Conservation (phyloP, 192 early-diverging fungal species). For the Coemansia sp. region DNA sequence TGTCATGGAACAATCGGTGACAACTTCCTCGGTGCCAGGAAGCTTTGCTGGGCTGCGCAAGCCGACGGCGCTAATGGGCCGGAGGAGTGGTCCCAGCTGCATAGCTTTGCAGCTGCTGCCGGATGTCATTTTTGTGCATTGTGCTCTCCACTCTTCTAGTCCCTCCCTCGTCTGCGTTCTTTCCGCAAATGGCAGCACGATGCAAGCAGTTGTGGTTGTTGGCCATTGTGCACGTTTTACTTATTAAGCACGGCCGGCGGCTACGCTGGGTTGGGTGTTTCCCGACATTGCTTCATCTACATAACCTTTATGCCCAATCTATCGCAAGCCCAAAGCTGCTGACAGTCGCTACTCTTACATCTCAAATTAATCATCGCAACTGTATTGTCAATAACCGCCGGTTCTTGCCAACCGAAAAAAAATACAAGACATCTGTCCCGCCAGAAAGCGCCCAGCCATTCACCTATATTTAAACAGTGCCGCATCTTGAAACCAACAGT, state of each 20-base stretch:
- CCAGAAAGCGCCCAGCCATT: not conserved
- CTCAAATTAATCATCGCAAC: not conserved
- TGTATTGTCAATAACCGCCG: not conserved
- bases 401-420: not conserved
- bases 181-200: not conserved
- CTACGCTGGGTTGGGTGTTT: not conserved
- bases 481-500: not conserved
- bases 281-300: not conserved
- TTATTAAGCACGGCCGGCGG: slow-evolving; percentile 9
- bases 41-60: not conserved
- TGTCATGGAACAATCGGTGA: not conserved
- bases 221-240: slow-evolving; percentile 3
- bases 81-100: slow-evolving; percentile 7
- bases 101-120: not conserved
- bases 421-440: not conserved
- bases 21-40: not conserved
- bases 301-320: not conserved
- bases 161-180: slow-evolving; percentile 4
- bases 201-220: not conserved
- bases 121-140: slow-evolving; percentile 9
- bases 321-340: not conserved
- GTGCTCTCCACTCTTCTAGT: slow-evolving; percentile 25
- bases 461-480: not conserved
- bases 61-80: slow-evolving; percentile 3
- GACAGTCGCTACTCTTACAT: not conserved